phyloP scores from a whole-genome alignment of 2,329 filamentous ascomycete genomes.

The Xylariaceae sp. region DNA sequence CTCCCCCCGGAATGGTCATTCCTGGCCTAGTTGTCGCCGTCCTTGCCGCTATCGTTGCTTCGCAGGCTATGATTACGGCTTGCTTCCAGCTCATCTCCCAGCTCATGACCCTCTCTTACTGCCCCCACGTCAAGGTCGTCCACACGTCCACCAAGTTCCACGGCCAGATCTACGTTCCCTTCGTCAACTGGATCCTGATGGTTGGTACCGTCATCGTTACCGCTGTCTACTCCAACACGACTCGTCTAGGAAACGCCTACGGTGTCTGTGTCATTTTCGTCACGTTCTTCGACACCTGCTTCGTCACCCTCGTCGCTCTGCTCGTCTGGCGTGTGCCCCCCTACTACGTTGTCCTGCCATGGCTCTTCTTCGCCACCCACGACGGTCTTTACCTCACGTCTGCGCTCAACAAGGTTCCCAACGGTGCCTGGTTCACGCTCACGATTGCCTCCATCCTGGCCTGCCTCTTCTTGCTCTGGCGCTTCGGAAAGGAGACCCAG shows the following conservation, averaged over 20 bases:
- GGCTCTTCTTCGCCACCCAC: conserved; percentile 57
- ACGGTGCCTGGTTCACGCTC: conserved; percentile 74
- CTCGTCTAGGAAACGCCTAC: conserved; percentile 66
- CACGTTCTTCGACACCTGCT: conserved; percentile 70
- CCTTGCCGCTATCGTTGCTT: conserved; percentile 67
- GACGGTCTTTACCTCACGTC: conserved; percentile 67
- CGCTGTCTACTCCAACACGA: conserved; percentile 60
- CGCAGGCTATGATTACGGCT: conserved; percentile 72
- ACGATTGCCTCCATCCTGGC: conserved; percentile 58
- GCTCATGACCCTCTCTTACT: conserved; percentile 64
- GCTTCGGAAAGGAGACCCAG: conserved; percentile 72
- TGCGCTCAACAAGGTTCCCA: conserved; percentile 64
- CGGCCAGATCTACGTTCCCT: conserved; percentile 70
- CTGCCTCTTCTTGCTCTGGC: conserved; percentile 65
- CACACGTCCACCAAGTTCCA: conserved; percentile 67
- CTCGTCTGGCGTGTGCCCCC: conserved; percentile 64
- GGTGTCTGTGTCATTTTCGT: conserved; percentile 74
- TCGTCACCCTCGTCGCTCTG: conserved; percentile 66
- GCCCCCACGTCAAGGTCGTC: conserved; percentile 67
- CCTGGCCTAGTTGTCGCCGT: conserved; percentile 64
- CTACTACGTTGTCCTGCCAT: conserved; percentile 55
- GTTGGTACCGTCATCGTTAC: conserved; percentile 69
- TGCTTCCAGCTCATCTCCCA: conserved; percentile 50
- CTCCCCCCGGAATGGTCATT: conserved; percentile 62
- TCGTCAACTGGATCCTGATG: conserved; percentile 74